A percentile compares a stretch with the other conserved stretches of the same genome.
Evolutionary conservation across 129 eudicot genomes (phyloP).

Genomic region (Chrysanthemum seticuspe): DNA sequence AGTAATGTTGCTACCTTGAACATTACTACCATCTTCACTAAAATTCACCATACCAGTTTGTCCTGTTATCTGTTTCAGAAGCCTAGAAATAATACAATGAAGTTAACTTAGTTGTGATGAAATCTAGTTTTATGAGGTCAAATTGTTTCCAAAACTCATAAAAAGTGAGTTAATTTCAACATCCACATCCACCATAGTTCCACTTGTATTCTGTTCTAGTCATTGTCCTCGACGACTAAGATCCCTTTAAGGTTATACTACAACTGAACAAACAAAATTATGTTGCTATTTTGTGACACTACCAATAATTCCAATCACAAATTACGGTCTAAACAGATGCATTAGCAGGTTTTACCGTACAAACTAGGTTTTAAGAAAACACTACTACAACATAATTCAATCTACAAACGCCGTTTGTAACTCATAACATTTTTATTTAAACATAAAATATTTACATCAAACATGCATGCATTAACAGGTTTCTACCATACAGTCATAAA

Average conservation of each 20-base stretch:
- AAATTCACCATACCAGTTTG: conserved; percentile 24
- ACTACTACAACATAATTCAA: background rate
- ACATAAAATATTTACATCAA: no score
- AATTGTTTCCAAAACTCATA: no score
- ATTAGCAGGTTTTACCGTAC: conserved; percentile 14
- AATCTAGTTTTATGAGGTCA: no score
- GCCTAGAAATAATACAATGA: background rate
- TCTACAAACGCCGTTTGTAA: background rate
- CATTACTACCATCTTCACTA: conserved; percentile 22
- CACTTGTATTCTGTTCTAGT: no score
- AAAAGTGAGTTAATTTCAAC: no score
- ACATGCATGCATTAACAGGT: no score
- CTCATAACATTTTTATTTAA: background rate
- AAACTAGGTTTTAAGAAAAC: background rate
- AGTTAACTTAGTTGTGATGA: background rate
- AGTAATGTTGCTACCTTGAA: conserved; percentile 26
- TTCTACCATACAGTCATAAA: no score
- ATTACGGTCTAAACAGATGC: background rate
- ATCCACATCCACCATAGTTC: background rate
- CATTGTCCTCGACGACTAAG: no score
- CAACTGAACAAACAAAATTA: no score
- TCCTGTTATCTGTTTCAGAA: conserved; percentile 17
- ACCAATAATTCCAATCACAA: no score
- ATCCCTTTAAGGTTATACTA: no score
- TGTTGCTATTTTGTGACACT: no score